A percentile compares a stretch with the other conserved stretches of the same genome.
Evolutionary conservation across 257 asterid genomes (phyloP).

Genomic region (Solanum paucissectum): DNA sequence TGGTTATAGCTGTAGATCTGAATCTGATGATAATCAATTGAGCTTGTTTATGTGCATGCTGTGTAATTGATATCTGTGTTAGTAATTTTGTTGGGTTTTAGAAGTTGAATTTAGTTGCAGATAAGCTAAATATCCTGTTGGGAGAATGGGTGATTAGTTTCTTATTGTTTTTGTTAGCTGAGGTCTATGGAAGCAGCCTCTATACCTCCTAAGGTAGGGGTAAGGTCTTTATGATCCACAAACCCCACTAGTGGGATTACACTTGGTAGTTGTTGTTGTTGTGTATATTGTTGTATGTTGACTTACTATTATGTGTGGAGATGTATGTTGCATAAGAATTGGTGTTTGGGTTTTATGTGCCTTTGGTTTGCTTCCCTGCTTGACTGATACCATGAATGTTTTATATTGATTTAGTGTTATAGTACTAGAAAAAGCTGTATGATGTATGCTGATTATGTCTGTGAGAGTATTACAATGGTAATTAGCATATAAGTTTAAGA

Average conservation of each 20-base stretch:
- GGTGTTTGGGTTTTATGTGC: background rate
- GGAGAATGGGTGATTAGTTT: background rate
- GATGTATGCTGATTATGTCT: background rate
- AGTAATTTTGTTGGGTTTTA: background rate
- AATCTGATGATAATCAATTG: background rate
- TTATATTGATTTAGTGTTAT: background rate
- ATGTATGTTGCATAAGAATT: background rate
- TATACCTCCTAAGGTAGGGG: background rate
- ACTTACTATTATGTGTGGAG: background rate
- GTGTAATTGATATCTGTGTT: background rate
- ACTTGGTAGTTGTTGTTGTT: background rate
- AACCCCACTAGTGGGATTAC: background rate
- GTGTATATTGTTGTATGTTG: background rate
- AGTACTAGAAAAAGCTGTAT: background rate
- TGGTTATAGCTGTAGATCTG: constrained; percentile 4
- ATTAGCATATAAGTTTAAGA: background rate
- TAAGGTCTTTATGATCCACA: background rate
- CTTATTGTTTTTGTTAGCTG: background rate
- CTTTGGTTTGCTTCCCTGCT: background rate
- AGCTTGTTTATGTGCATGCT: background rate
- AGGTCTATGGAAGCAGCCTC: background rate
- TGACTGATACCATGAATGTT: background rate
- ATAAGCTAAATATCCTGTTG: background rate
- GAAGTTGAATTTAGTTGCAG: background rate
- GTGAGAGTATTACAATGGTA: background rate